Base-by-base conservation (phyloP, 1,284 basidiomycete genomes). In the Boletus sp. region DNA sequence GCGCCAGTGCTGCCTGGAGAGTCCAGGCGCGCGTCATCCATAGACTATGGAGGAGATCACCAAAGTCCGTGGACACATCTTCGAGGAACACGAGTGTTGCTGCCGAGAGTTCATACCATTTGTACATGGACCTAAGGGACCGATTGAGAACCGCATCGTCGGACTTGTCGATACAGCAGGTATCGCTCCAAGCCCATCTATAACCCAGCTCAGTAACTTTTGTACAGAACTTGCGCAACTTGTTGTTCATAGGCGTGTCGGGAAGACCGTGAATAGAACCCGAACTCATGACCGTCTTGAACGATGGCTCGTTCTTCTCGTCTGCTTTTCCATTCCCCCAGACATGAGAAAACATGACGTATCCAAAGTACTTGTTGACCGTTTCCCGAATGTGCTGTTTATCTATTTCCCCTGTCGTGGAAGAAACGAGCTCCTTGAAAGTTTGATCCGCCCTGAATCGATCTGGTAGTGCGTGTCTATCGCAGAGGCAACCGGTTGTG, bases 51-150 rank as follows among this genome's bases (percentile, higher is more conserved):
- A 30, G 23, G n/a, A 45, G 23, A 25, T 41, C 45, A 7, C 45
- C 23, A 5, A 41, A 0, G 9, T 41, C 37, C 20, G 25, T 22
- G 12, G 45, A 22, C 23, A 41, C 45, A 22, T 46, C 29, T 23
- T 7, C 38, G 17, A 46, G 45, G 5, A 27, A 41, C 10, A 50
- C 50, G n/a, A 49, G 33, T 5, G 44, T 39, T 4, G 14, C 34
- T 6, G 8, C 50, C 4, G 41, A 40, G 4, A 2, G 25, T 12
- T 33, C 32, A 8, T 52, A 50, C 50, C 50, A 52, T n/a, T 34
- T 46, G 40, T 44, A 52, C 48, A 50, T 50, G 22, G 43, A 29
- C 9, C 12, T 41, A 6, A 51, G 42, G 2, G 50, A 48, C 2
- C 29, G 35, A 17, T 25, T 40, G 4, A 48, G 20, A 8, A 35